phyloP scores from a whole-genome alignment of 306 rosid genomes.

The Vicia sativa region DNA sequence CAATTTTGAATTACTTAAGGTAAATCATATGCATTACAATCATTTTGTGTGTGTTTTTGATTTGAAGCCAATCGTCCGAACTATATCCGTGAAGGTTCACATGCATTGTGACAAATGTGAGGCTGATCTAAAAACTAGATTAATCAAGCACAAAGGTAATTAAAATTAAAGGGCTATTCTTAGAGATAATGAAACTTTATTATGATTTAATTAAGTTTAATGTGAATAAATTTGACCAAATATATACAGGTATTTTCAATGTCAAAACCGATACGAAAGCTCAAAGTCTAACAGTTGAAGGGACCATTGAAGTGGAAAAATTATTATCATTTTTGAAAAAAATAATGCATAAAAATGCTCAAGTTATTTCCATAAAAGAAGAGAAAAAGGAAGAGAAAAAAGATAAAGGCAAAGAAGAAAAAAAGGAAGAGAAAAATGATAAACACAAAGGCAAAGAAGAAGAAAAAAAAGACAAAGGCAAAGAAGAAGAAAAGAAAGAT shows the following conservation, averaged over 20 bases:
- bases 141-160: conserved; percentile 69
- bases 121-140: conserved; percentile 60
- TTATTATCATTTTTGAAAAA: conserved; percentile 52
- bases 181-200: background rate
- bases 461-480: conserved; percentile 33
- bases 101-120: conserved; percentile 88
- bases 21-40: background rate
- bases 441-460: conserved; percentile 36
- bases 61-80: conserved; percentile 57
- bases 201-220: background rate
- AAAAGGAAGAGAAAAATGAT: conserved; percentile 39
- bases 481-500: conserved; percentile 39
- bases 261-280: conserved; percentile 73
- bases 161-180: background rate
- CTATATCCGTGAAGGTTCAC: conserved; percentile 60
- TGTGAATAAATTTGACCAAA: background rate
- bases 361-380: conserved; percentile 49
- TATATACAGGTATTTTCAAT: conserved; percentile 56
- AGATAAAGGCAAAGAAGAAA: conserved; percentile 41
- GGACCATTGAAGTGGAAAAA: conserved; percentile 72
- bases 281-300: conserved; percentile 60
- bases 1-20: background rate
- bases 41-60: conserved; percentile 26
- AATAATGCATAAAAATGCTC: conserved; percentile 68
- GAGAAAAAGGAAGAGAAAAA: conserved; percentile 44